Evolutionary conservation across 1,284 basidiomycete species (phyloP).

Genomic region (Sanghuangporus sanghuang): DNA sequence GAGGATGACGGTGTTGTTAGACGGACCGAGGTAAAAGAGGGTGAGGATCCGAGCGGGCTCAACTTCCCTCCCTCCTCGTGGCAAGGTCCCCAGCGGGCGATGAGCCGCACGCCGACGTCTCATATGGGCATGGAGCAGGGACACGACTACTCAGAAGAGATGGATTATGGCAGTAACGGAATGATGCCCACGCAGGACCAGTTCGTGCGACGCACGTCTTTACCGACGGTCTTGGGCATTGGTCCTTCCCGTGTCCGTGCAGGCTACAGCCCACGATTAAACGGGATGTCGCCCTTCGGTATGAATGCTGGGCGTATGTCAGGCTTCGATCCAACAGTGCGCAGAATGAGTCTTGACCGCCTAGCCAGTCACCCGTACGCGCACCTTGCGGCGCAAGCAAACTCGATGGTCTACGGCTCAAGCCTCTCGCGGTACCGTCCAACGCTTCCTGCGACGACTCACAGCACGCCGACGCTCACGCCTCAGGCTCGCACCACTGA

Average conservation of each 20-base stretch:
- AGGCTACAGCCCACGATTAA: not conserved
- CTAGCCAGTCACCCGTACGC: slow-evolving; percentile 61
- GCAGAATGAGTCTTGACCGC: slow-evolving; percentile 58
- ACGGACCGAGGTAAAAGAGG: slow-evolving; percentile 29
- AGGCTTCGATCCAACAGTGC: slow-evolving; percentile 26
- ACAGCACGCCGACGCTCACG: slow-evolving; percentile 14
- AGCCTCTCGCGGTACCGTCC: slow-evolving; percentile 27
- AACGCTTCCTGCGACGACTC: slow-evolving; percentile 22
- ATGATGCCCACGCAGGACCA: not conserved
- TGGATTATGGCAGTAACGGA: not conserved
- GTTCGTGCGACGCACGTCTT: slow-evolving; percentile 12
- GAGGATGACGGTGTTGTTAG: slow-evolving; percentile 10
- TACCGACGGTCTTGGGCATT: slow-evolving; percentile 14
- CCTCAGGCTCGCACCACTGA: slow-evolving; percentile 14
- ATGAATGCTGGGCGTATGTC: not conserved
- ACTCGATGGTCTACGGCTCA: slow-evolving; percentile 42
- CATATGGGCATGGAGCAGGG: not conserved
- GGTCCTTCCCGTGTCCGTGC: slow-evolving; percentile 3
- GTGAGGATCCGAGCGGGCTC: not conserved
- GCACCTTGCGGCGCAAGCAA: slow-evolving; percentile 49
- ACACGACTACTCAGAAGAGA: not conserved
- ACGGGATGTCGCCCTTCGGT: not conserved
- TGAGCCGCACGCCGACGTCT: slow-evolving; percentile 14
- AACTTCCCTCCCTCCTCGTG: slow-evolving; percentile 5
- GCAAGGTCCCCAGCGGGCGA: slow-evolving; percentile 4